Evolutionary conservation across 2,329 filamentous ascomycete genomes (phyloP), one percentile per base, ranked within the genome.

Genomic region (Neofusicoccum cordaticola): DNA sequence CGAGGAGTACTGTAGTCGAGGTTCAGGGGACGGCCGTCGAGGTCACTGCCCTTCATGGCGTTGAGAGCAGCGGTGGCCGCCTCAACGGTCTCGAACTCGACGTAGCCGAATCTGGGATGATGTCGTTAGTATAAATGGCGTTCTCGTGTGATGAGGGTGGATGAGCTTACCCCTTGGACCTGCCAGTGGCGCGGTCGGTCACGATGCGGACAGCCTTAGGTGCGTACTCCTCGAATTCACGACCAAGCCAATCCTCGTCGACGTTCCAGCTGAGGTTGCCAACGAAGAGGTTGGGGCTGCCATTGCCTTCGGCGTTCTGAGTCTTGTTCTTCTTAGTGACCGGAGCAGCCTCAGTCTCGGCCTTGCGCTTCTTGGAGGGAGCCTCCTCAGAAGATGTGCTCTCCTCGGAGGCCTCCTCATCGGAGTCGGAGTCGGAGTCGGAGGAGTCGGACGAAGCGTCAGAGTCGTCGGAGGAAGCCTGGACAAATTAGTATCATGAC

Each of bases 201-300:
- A 97, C 91, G 74, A 97, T 88, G 71, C 92, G 90, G 72, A 87
- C 85, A 69, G 83, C 81, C 64, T 96, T 84, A 73, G 90, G 90
- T 68, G 89, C 89, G 73, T 89, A 94, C 68, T 86, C 81, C 82
- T 93, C 86, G 82, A 97, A 97, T 77, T 94, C 90, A 72, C 89
- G 85, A 70, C 86, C 84, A 68, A 97, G 88, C 81, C 86, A 87
- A 69, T 93, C 88, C 78, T 97, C 93, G 71, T 96, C 91, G 62
- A 97, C 84, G 75, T 89, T 91, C 93, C 93, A 97, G 80, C 91
- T 92, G 68, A 97, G 84, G 83, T 92, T 94, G 71, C 93, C 93
- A 69, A 93, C 88, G 79, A 96, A 97, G 62, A 97, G 88, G 73
- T 93, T 96, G 69, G 82, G 82, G 72, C 82, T 78, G 65, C 83